Evolutionary conservation across 1,284 basidiomycete genomes (phyloP).

Genomic region (Ustilago cynodontis): DNA sequence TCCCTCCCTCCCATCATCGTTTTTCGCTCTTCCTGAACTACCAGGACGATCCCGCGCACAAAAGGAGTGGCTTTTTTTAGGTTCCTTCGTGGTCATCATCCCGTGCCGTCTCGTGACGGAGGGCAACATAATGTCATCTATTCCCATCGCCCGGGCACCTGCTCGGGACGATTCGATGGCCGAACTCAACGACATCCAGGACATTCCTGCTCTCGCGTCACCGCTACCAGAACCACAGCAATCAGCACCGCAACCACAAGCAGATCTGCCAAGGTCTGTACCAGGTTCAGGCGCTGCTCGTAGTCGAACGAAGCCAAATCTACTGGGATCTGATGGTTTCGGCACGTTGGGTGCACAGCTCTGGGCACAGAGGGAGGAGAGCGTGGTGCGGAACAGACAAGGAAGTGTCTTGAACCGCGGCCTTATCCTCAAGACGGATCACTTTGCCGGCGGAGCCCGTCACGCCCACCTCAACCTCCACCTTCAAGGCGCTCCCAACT

Average conservation of each 20-base stretch:
- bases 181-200: slow-evolving; percentile 16
- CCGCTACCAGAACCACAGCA: slow-evolving; percentile 38
- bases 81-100: not conserved
- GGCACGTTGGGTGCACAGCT: slow-evolving; percentile 43
- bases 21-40: too few relatives aligned
- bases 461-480: slow-evolving; percentile 79
- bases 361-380: slow-evolving; percentile 56
- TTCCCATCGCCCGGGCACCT: slow-evolving; percentile 7
- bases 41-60: too few relatives aligned
- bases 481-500: slow-evolving; percentile 92
- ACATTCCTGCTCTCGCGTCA: slow-evolving; percentile 37
- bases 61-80: too few relatives aligned
- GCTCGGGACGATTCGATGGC: slow-evolving; percentile 1
- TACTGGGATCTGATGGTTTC: slow-evolving; percentile 45
- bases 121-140: slow-evolving; percentile 18
- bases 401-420: slow-evolving; percentile 90
- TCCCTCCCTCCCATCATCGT: not conserved
- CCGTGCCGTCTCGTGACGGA: not conserved
- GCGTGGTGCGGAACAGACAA: slow-evolving; percentile 84
- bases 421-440: slow-evolving; percentile 88
- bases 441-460: slow-evolving; percentile 56
- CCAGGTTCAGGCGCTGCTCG: slow-evolving; percentile 14
- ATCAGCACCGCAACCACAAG: slow-evolving; percentile 10
- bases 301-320: slow-evolving; percentile 28
- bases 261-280: not conserved